Conservation (phyloP, 805 yeast genomes). For the Spathaspora hagerdaliae region DNA sequence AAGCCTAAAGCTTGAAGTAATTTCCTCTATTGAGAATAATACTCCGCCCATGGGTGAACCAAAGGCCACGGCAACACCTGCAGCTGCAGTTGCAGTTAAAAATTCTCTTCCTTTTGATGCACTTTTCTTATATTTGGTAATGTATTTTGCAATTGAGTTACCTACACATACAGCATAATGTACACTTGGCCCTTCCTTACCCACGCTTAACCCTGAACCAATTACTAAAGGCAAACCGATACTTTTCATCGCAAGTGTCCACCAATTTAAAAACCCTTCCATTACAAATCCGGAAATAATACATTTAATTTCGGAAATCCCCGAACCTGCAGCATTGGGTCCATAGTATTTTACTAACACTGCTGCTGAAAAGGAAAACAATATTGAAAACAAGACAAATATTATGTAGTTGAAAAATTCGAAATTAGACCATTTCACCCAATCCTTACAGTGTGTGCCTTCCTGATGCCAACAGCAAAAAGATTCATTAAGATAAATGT, state of each 20-base stretch:
- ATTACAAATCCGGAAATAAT: constrained; percentile 86
- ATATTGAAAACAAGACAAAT: constrained; percentile 56
- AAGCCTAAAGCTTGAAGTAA: constrained; percentile 67
- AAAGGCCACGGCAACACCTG: constrained; percentile 98
- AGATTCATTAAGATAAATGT: constrained; percentile 64
- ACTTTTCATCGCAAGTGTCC: constrained; percentile 71
- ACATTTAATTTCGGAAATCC: constrained; percentile 94
- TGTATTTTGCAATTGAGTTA: constrained; percentile 59
- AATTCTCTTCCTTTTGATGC: constrained; percentile 52
- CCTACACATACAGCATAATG: constrained; percentile 99
- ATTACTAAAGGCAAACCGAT: constrained; percentile 85
- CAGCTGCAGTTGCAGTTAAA: constrained; percentile 88
- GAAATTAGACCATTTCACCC: constrained; percentile 63
- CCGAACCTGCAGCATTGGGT: constrained; percentile 95
- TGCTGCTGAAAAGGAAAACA: constrained; percentile 65
- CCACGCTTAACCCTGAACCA: constrained; percentile 89
- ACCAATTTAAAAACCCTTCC: constrained; percentile 69
- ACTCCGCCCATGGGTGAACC: constrained; percentile 98
- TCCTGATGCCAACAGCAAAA: constrained; percentile 79
- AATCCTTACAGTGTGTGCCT: constrained; percentile 51
- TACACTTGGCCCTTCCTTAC: constrained; percentile 97
- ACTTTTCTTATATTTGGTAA: constrained; percentile 41
- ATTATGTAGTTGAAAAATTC: constrained; percentile 47
- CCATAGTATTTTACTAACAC: constrained; percentile 65
- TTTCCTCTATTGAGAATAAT: constrained; percentile 87